Evolutionary conservation across 2,329 filamentous ascomycete species (phyloP).

Genomic region (Neobulgaria alba): DNA sequence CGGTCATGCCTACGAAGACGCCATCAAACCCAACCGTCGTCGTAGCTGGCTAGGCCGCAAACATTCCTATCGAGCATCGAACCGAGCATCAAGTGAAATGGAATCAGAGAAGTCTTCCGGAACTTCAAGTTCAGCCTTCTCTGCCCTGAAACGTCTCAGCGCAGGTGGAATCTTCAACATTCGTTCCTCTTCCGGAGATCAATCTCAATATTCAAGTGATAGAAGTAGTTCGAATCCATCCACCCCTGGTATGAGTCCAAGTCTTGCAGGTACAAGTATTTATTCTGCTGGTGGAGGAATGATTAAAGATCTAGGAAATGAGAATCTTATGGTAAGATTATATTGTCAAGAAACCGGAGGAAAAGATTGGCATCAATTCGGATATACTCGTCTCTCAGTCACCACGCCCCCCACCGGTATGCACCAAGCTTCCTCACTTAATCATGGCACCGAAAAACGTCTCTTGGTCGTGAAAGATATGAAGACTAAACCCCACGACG

Average conservation of each 20-base stretch:
- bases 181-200: constrained; percentile 55
- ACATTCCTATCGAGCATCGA: constrained; percentile 56
- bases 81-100: constrained; percentile 43
- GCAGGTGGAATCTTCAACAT: constrained; percentile 72
- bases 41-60: constrained; percentile 51
- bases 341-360: constrained; percentile 68
- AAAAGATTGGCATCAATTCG: constrained; percentile 81
- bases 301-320: constrained; percentile 52
- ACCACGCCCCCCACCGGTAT: constrained; percentile 61
- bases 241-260: constrained; percentile 23
- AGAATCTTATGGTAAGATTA: constrained; percentile 77
- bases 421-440: constrained; percentile 48
- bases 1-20: constrained; percentile 36
- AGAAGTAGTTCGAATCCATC: constrained; percentile 31
- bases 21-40: constrained; percentile 35
- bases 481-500: constrained; percentile 3
- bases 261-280: constrained; percentile 22
- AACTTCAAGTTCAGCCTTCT: constrained; percentile 59
- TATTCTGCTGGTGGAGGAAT: constrained; percentile 31
- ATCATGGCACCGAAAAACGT: constrained; percentile 71
- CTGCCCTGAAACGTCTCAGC: constrained; percentile 63
- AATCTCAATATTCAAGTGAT: constrained; percentile 27
- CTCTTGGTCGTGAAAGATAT: constrained; percentile 64
- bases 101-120: constrained; percentile 68
- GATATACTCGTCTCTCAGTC: constrained; percentile 75